Evolutionary conservation across 371 early-diverging fungal species (phyloP).

Genomic region (Mucor indicus): DNA sequence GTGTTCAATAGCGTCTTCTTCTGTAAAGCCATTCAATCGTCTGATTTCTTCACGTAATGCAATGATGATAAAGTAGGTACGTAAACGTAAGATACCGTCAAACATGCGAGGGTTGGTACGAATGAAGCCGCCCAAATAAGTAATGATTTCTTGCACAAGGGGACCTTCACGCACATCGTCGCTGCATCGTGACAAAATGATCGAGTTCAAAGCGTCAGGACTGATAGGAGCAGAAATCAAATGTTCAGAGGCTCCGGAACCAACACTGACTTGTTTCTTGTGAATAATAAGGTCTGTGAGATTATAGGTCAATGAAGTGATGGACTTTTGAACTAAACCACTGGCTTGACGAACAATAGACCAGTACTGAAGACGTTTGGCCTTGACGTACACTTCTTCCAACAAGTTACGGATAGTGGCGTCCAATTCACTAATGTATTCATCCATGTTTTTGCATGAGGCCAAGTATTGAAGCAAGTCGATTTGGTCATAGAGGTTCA

Average conservation of each 20-base stretch:
- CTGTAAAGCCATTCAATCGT: constrained; percentile 66
- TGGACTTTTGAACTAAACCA: constrained; percentile 72
- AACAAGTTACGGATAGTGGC: constrained; percentile 65
- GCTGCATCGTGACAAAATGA: constrained; percentile 60
- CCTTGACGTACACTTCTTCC: constrained; percentile 82
- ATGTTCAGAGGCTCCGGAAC: constrained; percentile 67
- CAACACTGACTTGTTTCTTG: constrained; percentile 78
- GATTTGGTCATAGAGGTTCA: constrained; percentile 81
- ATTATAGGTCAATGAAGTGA: constrained; percentile 74
- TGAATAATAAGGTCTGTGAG: constrained; percentile 81
- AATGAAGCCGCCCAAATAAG: constrained; percentile 75
- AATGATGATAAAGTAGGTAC: constrained; percentile 80
- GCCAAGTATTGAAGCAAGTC: constrained; percentile 77
- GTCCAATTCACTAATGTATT: constrained; percentile 44
- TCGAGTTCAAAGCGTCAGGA: constrained; percentile 63
- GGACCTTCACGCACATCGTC: constrained; percentile 85
- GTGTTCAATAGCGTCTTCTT: constrained; percentile 77
- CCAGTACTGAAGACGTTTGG: constrained; percentile 74
- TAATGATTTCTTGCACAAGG: constrained; percentile 81
- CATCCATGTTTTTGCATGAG: constrained; percentile 67
- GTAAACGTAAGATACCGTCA: constrained; percentile 80
- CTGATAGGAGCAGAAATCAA: constrained; percentile 66
- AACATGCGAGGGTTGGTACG: constrained; percentile 69
- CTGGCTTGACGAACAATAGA: constrained; percentile 82
- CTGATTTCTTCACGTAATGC: constrained; percentile 85